Percentiles rank a stretch among this genome's conserved stretches.
Conservation (phyloP, 441 rosid species). For the Arabidopsis hybrid region DNA sequence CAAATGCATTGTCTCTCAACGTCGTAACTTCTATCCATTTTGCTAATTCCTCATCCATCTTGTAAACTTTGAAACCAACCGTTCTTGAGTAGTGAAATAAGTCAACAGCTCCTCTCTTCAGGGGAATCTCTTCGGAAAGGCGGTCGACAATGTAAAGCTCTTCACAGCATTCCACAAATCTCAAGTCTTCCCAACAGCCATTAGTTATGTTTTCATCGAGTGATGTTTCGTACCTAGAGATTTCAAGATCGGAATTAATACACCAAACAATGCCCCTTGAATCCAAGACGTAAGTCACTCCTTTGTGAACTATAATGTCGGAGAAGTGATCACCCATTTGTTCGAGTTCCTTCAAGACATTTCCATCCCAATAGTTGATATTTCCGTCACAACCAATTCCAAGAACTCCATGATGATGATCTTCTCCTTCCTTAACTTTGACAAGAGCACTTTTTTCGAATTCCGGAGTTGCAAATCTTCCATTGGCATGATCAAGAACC, state of each 20-base stretch:
- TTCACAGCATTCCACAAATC: slow-evolving; percentile 38
- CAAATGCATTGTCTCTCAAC: slow-evolving; percentile 11
- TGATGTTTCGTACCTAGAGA: slow-evolving; percentile 40
- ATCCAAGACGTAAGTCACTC: slow-evolving; percentile 27
- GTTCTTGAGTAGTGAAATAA: neutral
- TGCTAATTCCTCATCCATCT: slow-evolving; percentile 38
- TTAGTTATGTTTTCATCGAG: neutral
- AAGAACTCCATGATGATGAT: too few species aligned
- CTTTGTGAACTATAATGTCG: slow-evolving; percentile 35
- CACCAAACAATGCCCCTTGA: slow-evolving; percentile 34
- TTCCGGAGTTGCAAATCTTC: slow-evolving; percentile 20
- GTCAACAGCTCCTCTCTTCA: neutral
- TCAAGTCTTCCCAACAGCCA: slow-evolving; percentile 1
- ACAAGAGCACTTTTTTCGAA: slow-evolving; percentile 18
- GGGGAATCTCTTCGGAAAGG: too few species aligned
- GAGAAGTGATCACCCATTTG: neutral
- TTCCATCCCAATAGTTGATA: neutral
- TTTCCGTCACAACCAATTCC: too few species aligned
- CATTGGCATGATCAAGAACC: neutral
- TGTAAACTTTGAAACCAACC: slow-evolving; percentile 10
- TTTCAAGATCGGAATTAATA: slow-evolving; percentile 30
- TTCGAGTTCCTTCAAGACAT: neutral
- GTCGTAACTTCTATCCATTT: slow-evolving; percentile 37
- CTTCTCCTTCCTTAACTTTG: neutral
- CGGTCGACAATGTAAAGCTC: slow-evolving; percentile 53